A percentile compares a stretch with the other conserved stretches of the same genome.
Evolutionary conservation across 495 filamentous ascomycete genomes (phyloP).

Genomic region (Penicillium goetzii): DNA sequence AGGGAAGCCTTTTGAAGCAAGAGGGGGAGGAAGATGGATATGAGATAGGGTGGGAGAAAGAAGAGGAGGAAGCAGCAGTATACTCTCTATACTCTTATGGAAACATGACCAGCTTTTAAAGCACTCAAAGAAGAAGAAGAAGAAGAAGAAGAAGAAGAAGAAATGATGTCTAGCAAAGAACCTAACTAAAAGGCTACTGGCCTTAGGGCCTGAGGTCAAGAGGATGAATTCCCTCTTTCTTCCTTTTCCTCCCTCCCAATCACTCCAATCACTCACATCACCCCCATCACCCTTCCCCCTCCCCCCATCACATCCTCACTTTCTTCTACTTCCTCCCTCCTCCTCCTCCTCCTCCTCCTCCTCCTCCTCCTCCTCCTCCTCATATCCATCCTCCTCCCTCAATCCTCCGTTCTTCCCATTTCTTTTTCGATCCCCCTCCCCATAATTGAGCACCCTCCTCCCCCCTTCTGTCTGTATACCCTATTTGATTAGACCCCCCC

Average conservation of each 20-base stretch:
- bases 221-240: not conserved
- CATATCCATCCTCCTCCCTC: no score
- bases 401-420: no score
- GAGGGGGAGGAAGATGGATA: not conserved
- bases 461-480: not conserved
- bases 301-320: conserved; percentile 9
- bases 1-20: not conserved
- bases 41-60: not conserved
- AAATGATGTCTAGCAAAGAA: not conserved
- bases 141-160: not conserved
- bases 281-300: not conserved
- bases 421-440: no score
- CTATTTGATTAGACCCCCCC: not conserved
- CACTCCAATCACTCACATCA: conserved; percentile 3
- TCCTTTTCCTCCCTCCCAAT: not conserved
- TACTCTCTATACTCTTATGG: no score
- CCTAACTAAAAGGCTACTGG: not conserved
- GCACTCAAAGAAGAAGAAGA: not conserved
- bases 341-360: not conserved
- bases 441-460: not conserved
- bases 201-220: not conserved
- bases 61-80: no score
- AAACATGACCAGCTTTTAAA: no score
- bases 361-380: not conserved
- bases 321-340: conserved; percentile 15